Evolutionary conservation across 371 early-diverging fungal genomes (phyloP), one percentile per base, ranked within the genome.

Genomic region (Rhizopus sp.): DNA sequence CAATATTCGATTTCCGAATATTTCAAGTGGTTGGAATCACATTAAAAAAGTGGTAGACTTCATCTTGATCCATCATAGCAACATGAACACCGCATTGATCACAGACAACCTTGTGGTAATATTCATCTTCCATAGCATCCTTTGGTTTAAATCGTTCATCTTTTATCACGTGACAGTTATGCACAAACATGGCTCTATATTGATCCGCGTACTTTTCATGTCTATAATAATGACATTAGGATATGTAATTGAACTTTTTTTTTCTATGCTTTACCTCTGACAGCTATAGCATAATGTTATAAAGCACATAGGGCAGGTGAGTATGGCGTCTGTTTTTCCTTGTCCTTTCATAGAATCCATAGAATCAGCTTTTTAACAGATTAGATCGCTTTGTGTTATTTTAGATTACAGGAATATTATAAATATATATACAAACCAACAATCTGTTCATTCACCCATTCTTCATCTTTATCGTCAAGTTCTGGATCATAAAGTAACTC

Each of bases 171-270:
- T 78, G 65, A 53, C 87, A 87, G 57, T 83, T 78, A 47, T 79
- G 80, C 0, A 87, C 87, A 71, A 89, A 89, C 82, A 89, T 87
- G 49, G 89, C 89, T 39, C 89, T 70, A 61, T 79, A 89, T 53
- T 89, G 89, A 49, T 81, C 75, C 10, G 73, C 63, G 64, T 85
- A 88, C 30, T 53, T 38, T 6, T 83, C 84, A 56, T 89, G 89
- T 54, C 88, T 82, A 61, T 2, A 52, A n/a, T n/a, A n/a, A 53
- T n/a, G 55, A 16, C 10, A 33, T 39, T 8, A 52, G 47, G 2
- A 23, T 40, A 17, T 37, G 10, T 39, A 12, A 53, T 13, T 13
- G 34, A 5, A 13, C 31, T 41, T 41, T 17, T n/a, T 32, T 23
- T 50, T 16, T 2, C 40, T 32, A 1, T 16, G 23, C 15, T 57